phyloP scores from a whole-genome alignment of 352 stramenopile species.

The Thraustochytrium aureum region DNA sequence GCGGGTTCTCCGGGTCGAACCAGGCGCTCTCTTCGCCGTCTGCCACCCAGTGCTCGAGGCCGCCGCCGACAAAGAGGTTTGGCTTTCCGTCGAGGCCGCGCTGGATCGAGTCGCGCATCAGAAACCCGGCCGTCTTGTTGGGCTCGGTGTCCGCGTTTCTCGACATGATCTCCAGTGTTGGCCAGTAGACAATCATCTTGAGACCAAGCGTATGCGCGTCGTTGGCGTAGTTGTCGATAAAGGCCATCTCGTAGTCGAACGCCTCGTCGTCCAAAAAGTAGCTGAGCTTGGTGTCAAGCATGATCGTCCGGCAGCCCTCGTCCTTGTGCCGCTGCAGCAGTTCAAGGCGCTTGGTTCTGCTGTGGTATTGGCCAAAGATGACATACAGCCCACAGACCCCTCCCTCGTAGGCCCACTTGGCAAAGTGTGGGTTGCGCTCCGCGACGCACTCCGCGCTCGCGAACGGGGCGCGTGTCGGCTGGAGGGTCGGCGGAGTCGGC shows the following conservation, averaged over 20 bases:
- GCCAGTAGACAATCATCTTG: slow-evolving; percentile 41
- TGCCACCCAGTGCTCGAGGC: slow-evolving; percentile 35
- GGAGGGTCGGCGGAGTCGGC: neutral
- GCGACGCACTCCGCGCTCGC: too few relatives aligned
- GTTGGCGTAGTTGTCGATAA: slow-evolving; percentile 7
- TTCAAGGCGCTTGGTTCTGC: neutral
- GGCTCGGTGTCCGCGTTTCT: slow-evolving; percentile 33
- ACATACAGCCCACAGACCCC: neutral
- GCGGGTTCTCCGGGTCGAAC: slow-evolving; percentile 5
- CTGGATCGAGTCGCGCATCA: slow-evolving; percentile 32
- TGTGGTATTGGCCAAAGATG: neutral
- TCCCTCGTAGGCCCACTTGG: neutral
- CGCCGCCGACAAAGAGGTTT: slow-evolving; percentile 24
- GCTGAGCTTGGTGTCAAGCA: slow-evolving; percentile 29
- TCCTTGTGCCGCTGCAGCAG: neutral
- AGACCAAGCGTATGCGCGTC: slow-evolving; percentile 13
- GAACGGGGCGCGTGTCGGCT: neutral
- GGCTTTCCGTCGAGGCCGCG: slow-evolving; percentile 3
- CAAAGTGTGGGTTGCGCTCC: neutral
- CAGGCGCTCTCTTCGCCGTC: slow-evolving; percentile 13
- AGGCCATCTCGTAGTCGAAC: neutral
- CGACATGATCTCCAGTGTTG: slow-evolving; percentile 32
- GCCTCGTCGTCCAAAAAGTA: slow-evolving; percentile 13
- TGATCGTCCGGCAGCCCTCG: slow-evolving; percentile 24
- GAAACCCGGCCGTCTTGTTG: slow-evolving; percentile 12